A percentile compares a stretch with the other conserved stretches of the same genome.
phyloP scores from a whole-genome alignment of 441 rosid species.

The Eruca vesicaria region DNA sequence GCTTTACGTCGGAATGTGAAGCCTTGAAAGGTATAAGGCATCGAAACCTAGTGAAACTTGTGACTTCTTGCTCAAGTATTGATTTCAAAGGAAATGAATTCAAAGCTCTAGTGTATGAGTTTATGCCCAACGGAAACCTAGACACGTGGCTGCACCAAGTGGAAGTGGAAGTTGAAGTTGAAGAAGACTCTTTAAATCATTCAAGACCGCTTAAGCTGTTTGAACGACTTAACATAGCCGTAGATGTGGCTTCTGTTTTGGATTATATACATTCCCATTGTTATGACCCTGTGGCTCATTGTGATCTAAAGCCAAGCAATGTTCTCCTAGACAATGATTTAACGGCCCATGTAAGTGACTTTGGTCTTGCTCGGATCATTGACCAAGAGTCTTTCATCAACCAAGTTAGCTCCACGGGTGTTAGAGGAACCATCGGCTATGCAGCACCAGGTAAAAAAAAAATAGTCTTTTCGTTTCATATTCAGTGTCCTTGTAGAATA shows the following conservation, averaged over 20 bases:
- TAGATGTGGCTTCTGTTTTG: constrained; percentile 36
- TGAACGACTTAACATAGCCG: constrained; percentile 23
- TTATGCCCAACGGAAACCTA: constrained; percentile 27
- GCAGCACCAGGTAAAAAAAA: not conserved
- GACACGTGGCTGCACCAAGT: constrained; percentile 28
- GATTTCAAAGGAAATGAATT: constrained; percentile 33
- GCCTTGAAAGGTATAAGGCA: not conserved
- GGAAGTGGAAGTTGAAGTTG: not conserved
- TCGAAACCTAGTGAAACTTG: constrained; percentile 3
- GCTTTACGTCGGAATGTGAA: not conserved
- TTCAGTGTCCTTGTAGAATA: no score
- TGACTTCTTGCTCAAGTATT: constrained; percentile 20
- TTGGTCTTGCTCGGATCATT: constrained; percentile 31
- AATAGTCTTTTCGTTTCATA: no score
- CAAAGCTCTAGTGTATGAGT: not conserved
- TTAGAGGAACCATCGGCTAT: not conserved
- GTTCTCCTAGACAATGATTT: constrained; percentile 33
- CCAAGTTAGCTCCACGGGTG: not conserved
- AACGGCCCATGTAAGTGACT: constrained; percentile 36
- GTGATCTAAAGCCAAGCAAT: constrained; percentile 40
- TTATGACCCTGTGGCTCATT: constrained; percentile 25
- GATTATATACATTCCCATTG: constrained; percentile 32
- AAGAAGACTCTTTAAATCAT: not conserved
- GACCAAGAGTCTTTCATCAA: not conserved
- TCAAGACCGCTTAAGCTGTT: constrained; percentile 14